Percentiles rank a stretch among this genome's conserved stretches.
Conservation (phyloP, 2,329 filamentous ascomycete species). For the Paraphaeosphaeria sporulosa region DNA sequence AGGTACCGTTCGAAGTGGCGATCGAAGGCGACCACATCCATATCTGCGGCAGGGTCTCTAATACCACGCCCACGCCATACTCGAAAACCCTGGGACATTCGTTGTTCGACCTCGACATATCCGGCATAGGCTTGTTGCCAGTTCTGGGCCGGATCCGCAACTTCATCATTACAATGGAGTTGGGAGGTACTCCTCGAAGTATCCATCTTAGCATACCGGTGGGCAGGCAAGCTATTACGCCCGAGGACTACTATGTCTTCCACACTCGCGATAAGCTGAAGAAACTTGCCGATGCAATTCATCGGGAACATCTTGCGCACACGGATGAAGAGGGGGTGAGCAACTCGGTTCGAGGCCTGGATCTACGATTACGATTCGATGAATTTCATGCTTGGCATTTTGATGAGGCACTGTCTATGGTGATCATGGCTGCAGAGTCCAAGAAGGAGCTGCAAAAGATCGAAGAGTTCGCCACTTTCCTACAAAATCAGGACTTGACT, state of each 20-base stretch:
- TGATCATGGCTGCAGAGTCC: conserved; percentile 17
- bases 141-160: background rate
- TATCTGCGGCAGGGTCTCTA: background rate
- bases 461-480: background rate
- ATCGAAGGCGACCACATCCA: background rate
- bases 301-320: too few relatives aligned
- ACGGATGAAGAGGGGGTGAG: background rate
- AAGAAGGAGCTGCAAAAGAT: conserved; percentile 6
- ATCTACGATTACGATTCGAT: background rate
- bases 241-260: background rate
- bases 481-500: background rate
- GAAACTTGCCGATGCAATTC: conserved; percentile 5
- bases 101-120: background rate
- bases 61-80: background rate
- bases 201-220: background rate
- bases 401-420: conserved; percentile 16
- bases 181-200: background rate
- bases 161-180: background rate
- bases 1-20: conserved; percentile 14
- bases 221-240: background rate
- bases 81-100: background rate
- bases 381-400: conserved; percentile 1
- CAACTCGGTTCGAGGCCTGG: background rate
- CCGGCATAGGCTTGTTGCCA: background rate
- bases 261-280: background rate